Percentiles rank a stretch among this genome's conserved stretches.
Conservation (phyloP, 148 eudicot genomes). For the Nyssa sinensis region DNA sequence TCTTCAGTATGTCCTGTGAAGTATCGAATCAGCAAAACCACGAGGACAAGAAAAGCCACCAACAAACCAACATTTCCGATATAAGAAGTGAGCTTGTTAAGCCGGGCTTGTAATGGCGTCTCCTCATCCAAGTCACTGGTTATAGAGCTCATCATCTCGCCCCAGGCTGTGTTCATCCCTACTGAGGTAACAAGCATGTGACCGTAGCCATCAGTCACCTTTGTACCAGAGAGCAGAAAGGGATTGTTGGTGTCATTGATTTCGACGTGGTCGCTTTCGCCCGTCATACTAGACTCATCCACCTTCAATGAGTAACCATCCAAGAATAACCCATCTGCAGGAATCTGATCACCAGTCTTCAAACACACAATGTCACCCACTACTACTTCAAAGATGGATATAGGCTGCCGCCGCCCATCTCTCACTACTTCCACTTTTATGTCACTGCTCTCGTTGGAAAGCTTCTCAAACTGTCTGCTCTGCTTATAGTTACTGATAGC, state of each 20-base stretch:
- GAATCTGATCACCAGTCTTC: constrained; percentile 39
- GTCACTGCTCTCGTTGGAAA: neutral
- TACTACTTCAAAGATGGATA: constrained; percentile 36
- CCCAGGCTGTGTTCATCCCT: constrained; percentile 27
- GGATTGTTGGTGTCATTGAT: constrained; percentile 11
- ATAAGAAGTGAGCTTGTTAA: constrained; percentile 21
- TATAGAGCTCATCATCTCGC: constrained; percentile 24
- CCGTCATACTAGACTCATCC: constrained; percentile 41
- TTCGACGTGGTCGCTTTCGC: constrained; percentile 24
- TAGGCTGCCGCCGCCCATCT: constrained; percentile 5
- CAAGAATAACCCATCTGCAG: constrained; percentile 39
- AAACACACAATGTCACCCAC: constrained; percentile 35
- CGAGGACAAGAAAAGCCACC: constrained; percentile 17
- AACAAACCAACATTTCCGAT: constrained; percentile 21
- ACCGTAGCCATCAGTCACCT: constrained; percentile 20
- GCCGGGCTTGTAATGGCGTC: constrained; percentile 18
- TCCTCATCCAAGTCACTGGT: constrained; percentile 16
- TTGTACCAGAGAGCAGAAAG: constrained; percentile 28
- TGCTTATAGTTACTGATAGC: constrained; percentile 35
- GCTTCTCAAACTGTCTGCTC: constrained; percentile 23
- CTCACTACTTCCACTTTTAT: constrained; percentile 11
- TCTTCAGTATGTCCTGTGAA: neutral
- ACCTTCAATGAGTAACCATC: constrained; percentile 29
- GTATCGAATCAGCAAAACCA: constrained; percentile 16
- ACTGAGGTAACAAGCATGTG: constrained; percentile 27